A percentile compares a stretch with the other conserved stretches of the same genome.
phyloP scores from a whole-genome alignment of 2,329 filamentous ascomycete genomes.

The Dactylellina parvicollis region DNA sequence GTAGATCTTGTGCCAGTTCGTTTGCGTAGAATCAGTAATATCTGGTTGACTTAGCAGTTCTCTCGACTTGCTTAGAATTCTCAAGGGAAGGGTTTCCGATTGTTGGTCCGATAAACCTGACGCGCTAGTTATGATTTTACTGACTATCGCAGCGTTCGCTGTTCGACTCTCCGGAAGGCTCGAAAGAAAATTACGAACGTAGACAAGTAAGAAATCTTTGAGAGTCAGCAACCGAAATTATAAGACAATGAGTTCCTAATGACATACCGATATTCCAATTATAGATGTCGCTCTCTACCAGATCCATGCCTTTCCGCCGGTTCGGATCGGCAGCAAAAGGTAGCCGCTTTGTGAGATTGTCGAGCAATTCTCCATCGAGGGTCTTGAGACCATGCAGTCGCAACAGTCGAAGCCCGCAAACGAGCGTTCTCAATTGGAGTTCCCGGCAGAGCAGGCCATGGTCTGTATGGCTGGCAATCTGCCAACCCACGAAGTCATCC shows the following conservation, averaged over 20 bases:
- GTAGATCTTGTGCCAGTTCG: constrained; percentile 53
- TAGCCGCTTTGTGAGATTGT: constrained; percentile 47
- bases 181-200: constrained; percentile 51
- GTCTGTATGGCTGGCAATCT: constrained; percentile 48
- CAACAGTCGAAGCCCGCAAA: constrained; percentile 39
- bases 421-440: constrained; percentile 46
- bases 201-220: constrained; percentile 52
- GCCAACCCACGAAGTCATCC: constrained; percentile 52
- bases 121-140: constrained; percentile 48
- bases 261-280: constrained; percentile 53
- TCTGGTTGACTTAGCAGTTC: constrained; percentile 51
- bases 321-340: constrained; percentile 50
- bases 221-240: neutral
- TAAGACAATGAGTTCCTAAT: neutral
- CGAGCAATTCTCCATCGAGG: constrained; percentile 44
- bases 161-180: constrained; percentile 53
- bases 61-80: constrained; percentile 48
- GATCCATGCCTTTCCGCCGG: constrained; percentile 25
- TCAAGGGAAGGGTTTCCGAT: constrained; percentile 33
- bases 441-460: constrained; percentile 47
- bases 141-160: constrained; percentile 49
- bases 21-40: constrained; percentile 45
- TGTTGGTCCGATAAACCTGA: constrained; percentile 46
- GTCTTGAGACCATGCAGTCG: constrained; percentile 48
- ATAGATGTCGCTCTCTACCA: constrained; percentile 34